A percentile compares a stretch with the other conserved stretches of the same genome.
Evolutionary conservation across 1,139 yeast species (phyloP).

Genomic region (Suhomyces anneliseae): DNA sequence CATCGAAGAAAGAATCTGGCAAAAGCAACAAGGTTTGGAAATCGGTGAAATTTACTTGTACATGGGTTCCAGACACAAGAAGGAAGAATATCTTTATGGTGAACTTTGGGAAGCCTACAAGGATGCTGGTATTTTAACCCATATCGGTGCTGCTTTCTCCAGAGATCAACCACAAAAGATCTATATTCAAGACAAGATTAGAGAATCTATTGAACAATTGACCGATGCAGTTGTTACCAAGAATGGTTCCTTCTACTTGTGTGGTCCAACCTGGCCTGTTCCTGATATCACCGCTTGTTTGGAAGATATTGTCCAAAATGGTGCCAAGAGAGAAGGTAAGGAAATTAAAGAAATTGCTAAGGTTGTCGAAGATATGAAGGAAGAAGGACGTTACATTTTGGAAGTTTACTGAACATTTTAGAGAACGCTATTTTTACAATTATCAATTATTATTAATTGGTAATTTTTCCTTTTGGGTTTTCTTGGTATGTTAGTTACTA

Average conservation of each 20-base stretch:
- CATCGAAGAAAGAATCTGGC: constrained; percentile 94
- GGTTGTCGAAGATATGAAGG: constrained; percentile 92
- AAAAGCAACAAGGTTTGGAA: constrained; percentile 80
- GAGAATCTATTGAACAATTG: constrained; percentile 70
- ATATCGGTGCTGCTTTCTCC: constrained; percentile 97
- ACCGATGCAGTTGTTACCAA: constrained; percentile 76
- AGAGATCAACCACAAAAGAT: constrained; percentile 96
- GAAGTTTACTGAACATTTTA: constrained; percentile 70
- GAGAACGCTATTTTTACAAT: too few relatives aligned
- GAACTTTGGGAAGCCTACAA: constrained; percentile 96
- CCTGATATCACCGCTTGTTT: constrained; percentile 93
- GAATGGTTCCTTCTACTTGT: constrained; percentile 88
- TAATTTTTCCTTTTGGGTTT: too few relatives aligned
- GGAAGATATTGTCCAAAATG: constrained; percentile 73
- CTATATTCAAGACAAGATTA: constrained; percentile 91
- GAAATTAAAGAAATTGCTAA: constrained; percentile 67
- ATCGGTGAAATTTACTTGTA: constrained; percentile 88
- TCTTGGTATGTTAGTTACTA: too few relatives aligned
- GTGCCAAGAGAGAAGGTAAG: constrained; percentile 66
- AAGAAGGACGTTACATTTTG: constrained; percentile 84
- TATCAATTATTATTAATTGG: too few relatives aligned
- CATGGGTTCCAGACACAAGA: constrained; percentile 94
- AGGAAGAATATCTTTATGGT: constrained; percentile 94
- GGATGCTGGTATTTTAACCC: constrained; percentile 89
- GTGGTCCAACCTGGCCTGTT: constrained; percentile 99